Evolutionary conservation across 1,284 basidiomycete genomes (phyloP).

Genomic region (Hymenochaete sp.): DNA sequence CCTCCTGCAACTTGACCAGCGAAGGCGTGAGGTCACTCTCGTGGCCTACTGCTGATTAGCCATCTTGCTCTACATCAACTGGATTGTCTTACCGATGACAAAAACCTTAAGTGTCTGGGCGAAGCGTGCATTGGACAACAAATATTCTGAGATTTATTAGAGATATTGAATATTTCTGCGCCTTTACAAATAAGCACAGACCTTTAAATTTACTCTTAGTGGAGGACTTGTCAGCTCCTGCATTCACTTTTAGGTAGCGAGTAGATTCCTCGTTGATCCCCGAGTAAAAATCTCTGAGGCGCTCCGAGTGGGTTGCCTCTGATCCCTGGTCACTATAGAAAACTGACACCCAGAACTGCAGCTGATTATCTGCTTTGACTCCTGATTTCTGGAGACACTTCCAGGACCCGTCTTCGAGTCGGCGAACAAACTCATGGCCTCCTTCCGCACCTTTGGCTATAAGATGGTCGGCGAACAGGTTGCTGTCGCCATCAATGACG

Average conservation of each 20-base stretch:
- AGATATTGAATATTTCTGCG: no score
- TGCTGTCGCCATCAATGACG: conserved; percentile 63
- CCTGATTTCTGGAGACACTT: conserved; percentile 42
- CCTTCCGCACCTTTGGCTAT: conserved; percentile 56
- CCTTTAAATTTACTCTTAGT: conserved; percentile 69
- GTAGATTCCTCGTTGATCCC: conserved; percentile 67
- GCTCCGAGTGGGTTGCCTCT: conserved; percentile 44
- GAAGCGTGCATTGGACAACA: conserved; percentile 66
- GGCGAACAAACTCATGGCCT: conserved; percentile 58
- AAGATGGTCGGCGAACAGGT: conserved; percentile 51
- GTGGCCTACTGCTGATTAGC: conserved; percentile 27
- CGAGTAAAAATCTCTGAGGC: conserved; percentile 57
- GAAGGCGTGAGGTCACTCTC: conserved; percentile 40
- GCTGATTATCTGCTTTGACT: conserved; percentile 36
- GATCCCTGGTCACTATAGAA: conserved; percentile 58
- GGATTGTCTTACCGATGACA: conserved; percentile 44
- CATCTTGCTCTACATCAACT: conserved; percentile 19
- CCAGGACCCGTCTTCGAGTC: conserved; percentile 55
- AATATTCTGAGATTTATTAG: conserved; percentile 43
- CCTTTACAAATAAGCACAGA: conserved; percentile 23
- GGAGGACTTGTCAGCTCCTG: conserved; percentile 56
- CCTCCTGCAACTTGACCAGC: conserved; percentile 45
- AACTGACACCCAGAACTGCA: conserved; percentile 64
- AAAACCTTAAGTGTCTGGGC: conserved; percentile 69
- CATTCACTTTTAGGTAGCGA: conserved; percentile 62